Base-by-base conservation (phyloP, 768 basidiomycete genomes). In the Lactifluus hygrophoroides region DNA sequence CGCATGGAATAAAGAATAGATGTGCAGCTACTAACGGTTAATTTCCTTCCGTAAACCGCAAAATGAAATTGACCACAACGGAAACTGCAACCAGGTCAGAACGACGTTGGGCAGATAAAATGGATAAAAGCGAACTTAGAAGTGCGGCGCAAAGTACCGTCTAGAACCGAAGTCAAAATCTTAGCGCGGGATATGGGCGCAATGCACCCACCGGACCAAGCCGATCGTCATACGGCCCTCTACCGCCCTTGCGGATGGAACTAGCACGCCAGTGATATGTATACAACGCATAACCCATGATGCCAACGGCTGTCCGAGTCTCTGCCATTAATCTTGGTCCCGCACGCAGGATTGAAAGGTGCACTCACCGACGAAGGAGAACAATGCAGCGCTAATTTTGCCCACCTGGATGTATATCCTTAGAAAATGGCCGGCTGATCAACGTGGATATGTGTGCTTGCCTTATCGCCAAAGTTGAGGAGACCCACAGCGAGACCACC, bases 381-480 rank as follows among this genome's bases (percentile, higher is more conserved):
- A 98, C 88, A 98, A 86, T 11, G 86, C 94, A 19, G 95, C 95
- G 66, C 90, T 92, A 59, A 97, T 95, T 75, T 86, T 94, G 45
- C 95, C 93, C 58, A 97, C 85, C 91, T 91, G 63, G 17, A 19
- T 1, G 23, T 32, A 23, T 16, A 40, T 45, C 5, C 11, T 63
- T 23, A 63, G 55, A n/a, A 25, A 11, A 32, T 28, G 23, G 11
- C 11, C 21, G 17, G 45, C n/a, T 25, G 5, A 9, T 21, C 25
- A 49, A 21, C 5, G n/a, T n/a, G 13, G 45, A 2, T 28, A 45
- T 47, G 35, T 9, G 19, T 23, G 67, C 76, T 59, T 58, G 87
- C 93, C 75, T 90, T 90, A 72, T 98, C 96, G 60, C 96, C 96
- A 76, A 99, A 99, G 73, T 99, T 99, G 66, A 99, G 77, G 57